Base-by-base conservation (phyloP, 805 yeast species). In the Candida saitoana region DNA sequence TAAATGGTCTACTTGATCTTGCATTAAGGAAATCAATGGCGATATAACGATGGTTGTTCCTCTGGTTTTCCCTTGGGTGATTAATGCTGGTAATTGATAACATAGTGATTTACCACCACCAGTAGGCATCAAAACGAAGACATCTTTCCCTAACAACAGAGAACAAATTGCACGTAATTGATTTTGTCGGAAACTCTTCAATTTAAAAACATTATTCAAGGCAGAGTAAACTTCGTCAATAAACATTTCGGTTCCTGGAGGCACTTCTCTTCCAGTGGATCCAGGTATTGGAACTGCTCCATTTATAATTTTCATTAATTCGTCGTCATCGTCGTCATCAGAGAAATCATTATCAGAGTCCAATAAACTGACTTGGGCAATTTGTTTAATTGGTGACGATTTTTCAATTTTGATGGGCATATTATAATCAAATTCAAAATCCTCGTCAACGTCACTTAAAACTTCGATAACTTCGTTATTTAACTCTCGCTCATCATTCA, bases 81-180 rank as follows among this genome's bases (percentile, higher is more conserved):
- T 80, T 34, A 93, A 69, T 0, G 99, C 96, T 0, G 99, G 98
- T 29, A 93, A 70, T 62, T 93, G 99, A 62, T 90, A 93, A 59
- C 99, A 93, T 22, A 93, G 65, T 0, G 98, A 90, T 58, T 93
- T 93, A 39, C 99, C 99, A 39, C 99, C 99, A 30, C 99, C 99
- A 0, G 99, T 93, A 0, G 99, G 99, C 96, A 93, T 91, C 52
- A 93, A 69, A 2, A 93, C 97, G 65, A 93, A 88, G 0, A 87
- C 96, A 60, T 93, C 99, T 34, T 76, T 73, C 1, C 96, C 96
- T 4, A 75, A 59, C 22, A 82, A 55, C 22, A 87, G 82, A 1
- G 95, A 82, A 52, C 83, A 80, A 4, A 93, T 77, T 0, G 97
- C 98, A 41, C 87, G 93, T 29, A 84, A 63, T 57, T 93, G 99